Conservation (phyloP, 148 eudicot genomes). For the Pouteria glomerata region DNA sequence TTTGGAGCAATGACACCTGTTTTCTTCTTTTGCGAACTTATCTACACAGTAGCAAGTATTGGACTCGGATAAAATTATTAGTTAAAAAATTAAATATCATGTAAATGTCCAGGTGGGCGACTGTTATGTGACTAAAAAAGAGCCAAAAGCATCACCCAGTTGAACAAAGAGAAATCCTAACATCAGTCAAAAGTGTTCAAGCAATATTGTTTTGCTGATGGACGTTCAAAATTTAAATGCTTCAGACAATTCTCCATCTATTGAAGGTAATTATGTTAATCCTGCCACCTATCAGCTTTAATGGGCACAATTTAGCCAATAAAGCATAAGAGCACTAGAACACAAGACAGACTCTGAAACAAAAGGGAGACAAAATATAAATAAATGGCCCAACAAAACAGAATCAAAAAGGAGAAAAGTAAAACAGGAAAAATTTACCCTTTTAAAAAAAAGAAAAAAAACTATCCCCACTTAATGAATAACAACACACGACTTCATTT, state of each 20-base stretch:
- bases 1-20: conserved; percentile 72
- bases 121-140: background rate
- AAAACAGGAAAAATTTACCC: background rate
- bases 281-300: background rate
- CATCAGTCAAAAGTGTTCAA: conserved; percentile 5
- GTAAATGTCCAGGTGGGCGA: background rate
- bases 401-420: background rate
- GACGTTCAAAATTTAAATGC: background rate
- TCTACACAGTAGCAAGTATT: conserved; percentile 25
- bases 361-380: background rate
- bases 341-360: background rate
- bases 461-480: background rate
- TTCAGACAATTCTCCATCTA: background rate
- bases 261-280: background rate
- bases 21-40: conserved; percentile 70
- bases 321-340: background rate
- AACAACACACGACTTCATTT: too few relatives aligned
- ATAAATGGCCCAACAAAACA: background rate
- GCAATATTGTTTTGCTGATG: background rate
- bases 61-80: background rate
- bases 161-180: background rate
- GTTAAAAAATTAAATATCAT: background rate
- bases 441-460: background rate
- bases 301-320: background rate
- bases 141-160: background rate